Percentiles rank a stretch among this genome's conserved stretches.
Conservation (phyloP, 148 eudicot genomes). For the Rhododendron mucronatum region DNA sequence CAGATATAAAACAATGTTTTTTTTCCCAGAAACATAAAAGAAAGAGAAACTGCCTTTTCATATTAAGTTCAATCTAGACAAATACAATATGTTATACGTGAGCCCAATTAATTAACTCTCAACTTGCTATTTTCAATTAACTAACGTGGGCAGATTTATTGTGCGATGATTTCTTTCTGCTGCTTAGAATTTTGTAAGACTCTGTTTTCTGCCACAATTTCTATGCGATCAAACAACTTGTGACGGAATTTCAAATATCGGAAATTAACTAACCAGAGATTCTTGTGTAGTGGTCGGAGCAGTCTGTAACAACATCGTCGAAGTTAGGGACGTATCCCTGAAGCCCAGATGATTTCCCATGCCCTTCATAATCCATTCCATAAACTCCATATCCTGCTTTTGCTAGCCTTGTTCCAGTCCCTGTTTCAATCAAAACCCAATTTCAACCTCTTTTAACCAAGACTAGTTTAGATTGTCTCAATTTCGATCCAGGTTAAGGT, state of each 20-base stretch:
- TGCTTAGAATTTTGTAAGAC: neutral
- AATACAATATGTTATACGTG: neutral
- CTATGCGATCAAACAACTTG: neutral
- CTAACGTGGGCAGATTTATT: no score
- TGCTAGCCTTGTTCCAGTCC: neutral
- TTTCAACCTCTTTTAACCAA: neutral
- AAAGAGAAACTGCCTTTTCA: neutral
- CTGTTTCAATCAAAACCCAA: neutral
- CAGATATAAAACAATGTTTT: neutral
- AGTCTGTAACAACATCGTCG: neutral
- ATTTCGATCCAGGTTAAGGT: neutral
- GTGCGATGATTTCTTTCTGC: no score
- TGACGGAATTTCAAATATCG: neutral
- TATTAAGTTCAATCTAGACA: neutral
- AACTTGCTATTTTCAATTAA: no score
- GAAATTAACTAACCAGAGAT: neutral
- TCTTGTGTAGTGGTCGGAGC: neutral
- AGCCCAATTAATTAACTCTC: neutral
- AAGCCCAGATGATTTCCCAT: neutral
- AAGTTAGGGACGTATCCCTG: neutral
- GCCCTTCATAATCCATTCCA: neutral
- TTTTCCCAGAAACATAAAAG: neutral
- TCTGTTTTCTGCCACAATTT: neutral
- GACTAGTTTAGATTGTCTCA: neutral
- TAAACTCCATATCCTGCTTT: slow-evolving; percentile 1